Evolutionary conservation across 2,329 filamentous ascomycete species (phyloP), one percentile per base, ranked within the genome.

Genomic region (Ambrosiella cleistominuta): DNA sequence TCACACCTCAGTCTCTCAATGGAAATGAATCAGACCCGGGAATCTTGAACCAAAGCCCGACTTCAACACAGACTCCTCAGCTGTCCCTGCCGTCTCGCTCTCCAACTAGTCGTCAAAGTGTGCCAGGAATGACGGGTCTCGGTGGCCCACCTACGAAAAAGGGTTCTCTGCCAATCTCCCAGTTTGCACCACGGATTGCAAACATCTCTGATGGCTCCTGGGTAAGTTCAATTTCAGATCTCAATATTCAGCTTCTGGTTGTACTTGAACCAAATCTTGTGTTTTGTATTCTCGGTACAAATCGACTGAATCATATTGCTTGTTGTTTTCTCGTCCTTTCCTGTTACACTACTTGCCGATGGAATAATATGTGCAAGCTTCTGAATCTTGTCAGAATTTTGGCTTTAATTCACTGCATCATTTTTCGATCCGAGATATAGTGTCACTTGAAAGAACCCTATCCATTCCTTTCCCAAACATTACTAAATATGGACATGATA

Each of bases 131-230:
- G 77, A 72, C 78, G 37, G 81, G 81, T 37, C 66, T 83, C 54
- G 79, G 79, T 15, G 45, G 50, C 40, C 74, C 78, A 27, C 76
- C 78, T 35, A 70, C 74, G 64, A 77, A 78, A 61, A 79, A 77
- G 66, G 74, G 71, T 58, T 76, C 73, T 62, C 71, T 79, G 62
- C 80, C 84, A 7, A 78, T 82, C 15, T 95, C 89, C 57, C 81
- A 84, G 49, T 91, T 87, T 70, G 86, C 88, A 37, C 90, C 91
- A 27, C 81, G 81, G 64, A 80, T 96, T 44, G 72, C 83, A 49
- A 95, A 90, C 39, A 75, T 95, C 44, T 75, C 80, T 8, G 88
- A 95, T 63, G 86, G 85, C 64, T 83, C 87, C 60, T 95, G 88
- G 86, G 89, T 94, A 78, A 65, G 82, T 74, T 62, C 58, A 62